Evolutionary conservation across 495 filamentous ascomycete genomes (phyloP), one percentile per base, ranked within the genome.

Genomic region (Penicillium flavigenum): DNA sequence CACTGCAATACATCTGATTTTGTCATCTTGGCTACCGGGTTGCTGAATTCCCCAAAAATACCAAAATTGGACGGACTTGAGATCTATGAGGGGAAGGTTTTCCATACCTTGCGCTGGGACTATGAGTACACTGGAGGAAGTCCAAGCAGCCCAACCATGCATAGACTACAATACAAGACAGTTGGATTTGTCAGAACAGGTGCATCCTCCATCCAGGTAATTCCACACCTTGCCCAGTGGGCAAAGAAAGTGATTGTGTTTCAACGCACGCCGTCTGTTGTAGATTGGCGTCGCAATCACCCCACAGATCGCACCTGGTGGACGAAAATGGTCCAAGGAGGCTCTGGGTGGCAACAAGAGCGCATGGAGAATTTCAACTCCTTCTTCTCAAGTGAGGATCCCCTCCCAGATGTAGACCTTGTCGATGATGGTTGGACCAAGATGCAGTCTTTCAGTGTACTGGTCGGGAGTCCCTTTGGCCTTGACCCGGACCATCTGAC

Each of bases 181-280:
- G 74, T 83, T 14, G 76, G 59, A 0, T 70, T 84, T 16, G 69
- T 84, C 32, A 79, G 81, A 1, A 81, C 78, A 0, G 81, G 80
- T 2, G 67, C 79, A 7, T 76, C 74, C 5, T 73, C 72, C 3
- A 63, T 83, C 1, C 79, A 83, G 56, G 61, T 70, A 4, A 61
- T 73, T 2, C 70, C 70, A n/a, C 52, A 66, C 1, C 64, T 73
- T 12, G 77, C 74, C 1, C 59, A 61, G 38, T 67, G 67, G 47
- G 69, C 63, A 0, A 64, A 56, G 8, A 50, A 72, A 20, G 62
- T 81, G 11, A 72, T 69, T n/a, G 76, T 82, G 1, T 74, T 80
- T 52, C 79, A 82, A 54, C 70, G 80, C 0, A 81, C 79, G 1
- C 81, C 83, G 20, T 74, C 83, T 0, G 54, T 75, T 0, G 78